A percentile compares a stretch with the other conserved stretches of the same genome.
phyloP scores from a whole-genome alignment of 1,139 yeast genomes.

The Scheffersomyces parashehatae region DNA sequence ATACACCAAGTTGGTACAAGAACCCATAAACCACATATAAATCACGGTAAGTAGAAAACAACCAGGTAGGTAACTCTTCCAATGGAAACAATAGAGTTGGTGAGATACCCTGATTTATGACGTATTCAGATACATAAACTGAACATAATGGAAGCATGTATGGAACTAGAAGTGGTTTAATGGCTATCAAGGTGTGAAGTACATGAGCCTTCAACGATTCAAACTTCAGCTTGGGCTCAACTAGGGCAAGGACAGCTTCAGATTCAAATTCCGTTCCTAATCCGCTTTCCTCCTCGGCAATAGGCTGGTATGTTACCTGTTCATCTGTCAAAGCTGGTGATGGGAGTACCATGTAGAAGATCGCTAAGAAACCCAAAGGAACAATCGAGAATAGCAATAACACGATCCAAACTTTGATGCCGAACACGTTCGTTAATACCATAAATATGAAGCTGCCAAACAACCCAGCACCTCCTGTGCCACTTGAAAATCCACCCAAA shows the following conservation, averaged over 20 bases:
- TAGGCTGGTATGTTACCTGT: not conserved
- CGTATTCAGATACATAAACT: slow-evolving; percentile 84
- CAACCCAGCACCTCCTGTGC: slow-evolving; percentile 95
- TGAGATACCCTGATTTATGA: slow-evolving; percentile 87
- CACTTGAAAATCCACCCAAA: slow-evolving; percentile 86
- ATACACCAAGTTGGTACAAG: slow-evolving; percentile 88
- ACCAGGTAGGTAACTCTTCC: slow-evolving; percentile 58
- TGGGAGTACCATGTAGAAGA: slow-evolving; percentile 33
- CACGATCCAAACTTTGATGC: slow-evolving; percentile 30
- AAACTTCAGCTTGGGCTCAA: not conserved
- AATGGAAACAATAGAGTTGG: slow-evolving; percentile 84
- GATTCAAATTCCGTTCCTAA: slow-evolving; percentile 2
- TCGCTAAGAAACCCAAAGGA: slow-evolving; percentile 38
- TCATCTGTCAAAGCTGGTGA: slow-evolving; percentile 9
- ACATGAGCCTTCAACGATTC: slow-evolving; percentile 22
- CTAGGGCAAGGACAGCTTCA: not conserved
- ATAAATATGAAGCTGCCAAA: slow-evolving; percentile 63
- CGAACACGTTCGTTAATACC: slow-evolving; percentile 40
- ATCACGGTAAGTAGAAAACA: slow-evolving; percentile 70
- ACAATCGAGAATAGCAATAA: slow-evolving; percentile 33
- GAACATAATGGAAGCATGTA: slow-evolving; percentile 81
- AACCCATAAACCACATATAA: slow-evolving; percentile 94
- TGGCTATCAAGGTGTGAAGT: slow-evolving; percentile 35
- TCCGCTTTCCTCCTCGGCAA: not conserved
- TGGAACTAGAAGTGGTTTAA: slow-evolving; percentile 59